Percentiles rank a stretch among this genome's conserved stretches.
Evolutionary conservation across 495 filamentous ascomycete species (phyloP).

Genomic region (Podospora bellae-mahoneyi): DNA sequence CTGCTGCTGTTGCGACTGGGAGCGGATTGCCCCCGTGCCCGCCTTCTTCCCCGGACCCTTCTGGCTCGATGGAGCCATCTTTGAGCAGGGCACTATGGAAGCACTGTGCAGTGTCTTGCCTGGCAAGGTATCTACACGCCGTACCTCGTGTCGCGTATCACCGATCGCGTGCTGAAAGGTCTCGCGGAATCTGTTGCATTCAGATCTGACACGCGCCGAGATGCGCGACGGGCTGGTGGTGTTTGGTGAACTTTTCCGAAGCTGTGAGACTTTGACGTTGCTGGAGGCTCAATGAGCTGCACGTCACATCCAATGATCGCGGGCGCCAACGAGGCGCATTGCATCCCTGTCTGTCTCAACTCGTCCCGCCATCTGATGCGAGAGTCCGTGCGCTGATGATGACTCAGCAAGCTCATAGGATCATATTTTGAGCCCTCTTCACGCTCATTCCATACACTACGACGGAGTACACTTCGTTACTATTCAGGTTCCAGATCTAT

Average conservation of each 20-base stretch:
- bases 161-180: background rate
- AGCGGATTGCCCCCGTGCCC: conserved; percentile 59
- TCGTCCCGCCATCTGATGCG: background rate
- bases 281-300: conserved; percentile 16
- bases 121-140: background rate
- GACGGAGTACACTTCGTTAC: too few species aligned
- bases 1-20: conserved; percentile 47
- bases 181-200: background rate
- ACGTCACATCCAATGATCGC: conserved; percentile 26
- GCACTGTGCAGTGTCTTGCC: background rate
- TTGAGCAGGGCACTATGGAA: conserved; percentile 3
- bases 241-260: background rate
- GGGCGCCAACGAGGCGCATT: conserved; percentile 5
- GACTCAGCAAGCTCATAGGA: conserved; percentile 6
- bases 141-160: conserved; percentile 1
- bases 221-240: conserved; percentile 13
- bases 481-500: too few species aligned
- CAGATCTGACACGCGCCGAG: background rate
- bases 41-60: conserved; percentile 77
- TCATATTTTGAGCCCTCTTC: too few species aligned
- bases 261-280: conserved; percentile 15
- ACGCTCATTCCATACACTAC: too few species aligned
- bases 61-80: conserved; percentile 52
- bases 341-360: conserved; percentile 14
- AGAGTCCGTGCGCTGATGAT: conserved; percentile 3